These are phyloP conservation scores for Talaromyces pinophilus DNA, from an alignment of 2,329 filamentous ascomycete species.

Conservation along the genomic window DNA sequence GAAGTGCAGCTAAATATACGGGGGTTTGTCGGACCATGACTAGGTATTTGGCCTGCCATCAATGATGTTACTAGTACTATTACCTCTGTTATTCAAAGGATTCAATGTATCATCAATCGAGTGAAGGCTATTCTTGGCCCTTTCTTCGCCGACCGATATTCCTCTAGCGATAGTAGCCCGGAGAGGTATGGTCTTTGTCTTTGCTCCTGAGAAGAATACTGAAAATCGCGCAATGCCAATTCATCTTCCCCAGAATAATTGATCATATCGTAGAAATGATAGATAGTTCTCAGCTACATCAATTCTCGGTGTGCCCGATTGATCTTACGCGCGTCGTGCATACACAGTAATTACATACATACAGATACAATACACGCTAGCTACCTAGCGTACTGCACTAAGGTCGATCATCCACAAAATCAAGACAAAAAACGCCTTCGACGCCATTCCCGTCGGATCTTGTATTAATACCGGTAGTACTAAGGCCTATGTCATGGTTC, in stretches of 20 bases:
- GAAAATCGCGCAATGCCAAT: not conserved
- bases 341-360: not conserved
- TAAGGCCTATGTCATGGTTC: not conserved
- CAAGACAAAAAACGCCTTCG: slow-evolving; percentile 8
- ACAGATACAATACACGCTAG: not conserved
- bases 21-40: not conserved
- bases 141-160: not conserved
- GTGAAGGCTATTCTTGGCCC: not conserved
- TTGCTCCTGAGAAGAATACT: not conserved
- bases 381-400: not conserved
- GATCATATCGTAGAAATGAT: not conserved
- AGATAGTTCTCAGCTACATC: not conserved
- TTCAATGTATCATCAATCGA: not conserved
- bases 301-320: not conserved
- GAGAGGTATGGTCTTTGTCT: not conserved
- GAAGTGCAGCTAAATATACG: not conserved
- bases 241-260: not conserved
- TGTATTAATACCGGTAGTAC: not conserved
- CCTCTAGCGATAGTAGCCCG: not conserved
- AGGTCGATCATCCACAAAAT: slow-evolving; percentile 16
- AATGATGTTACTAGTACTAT: not conserved
- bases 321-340: not conserved
- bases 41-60: not conserved
- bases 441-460: slow-evolving; percentile 10
- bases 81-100: not conserved